phyloP scores from a whole-genome alignment of 768 basidiomycete species.

The Termitomyces sp. region DNA sequence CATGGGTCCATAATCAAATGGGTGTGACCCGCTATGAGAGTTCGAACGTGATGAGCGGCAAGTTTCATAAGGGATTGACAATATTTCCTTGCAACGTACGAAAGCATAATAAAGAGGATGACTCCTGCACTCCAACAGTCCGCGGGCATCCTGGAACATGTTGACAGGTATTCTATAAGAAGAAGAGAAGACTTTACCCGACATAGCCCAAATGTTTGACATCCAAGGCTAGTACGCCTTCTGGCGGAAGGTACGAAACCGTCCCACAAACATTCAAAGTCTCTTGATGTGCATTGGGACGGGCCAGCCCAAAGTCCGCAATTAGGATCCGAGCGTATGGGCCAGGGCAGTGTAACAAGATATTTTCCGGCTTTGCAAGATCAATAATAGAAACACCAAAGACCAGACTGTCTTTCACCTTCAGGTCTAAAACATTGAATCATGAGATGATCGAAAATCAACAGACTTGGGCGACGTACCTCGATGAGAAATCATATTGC shows the following conservation, averaged over 20 bases:
- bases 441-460: background rate
- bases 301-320: constrained; percentile 85
- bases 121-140: constrained; percentile 90
- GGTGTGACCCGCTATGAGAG: constrained; percentile 60
- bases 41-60: background rate
- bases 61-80: background rate
- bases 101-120: constrained; percentile 78
- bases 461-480: constrained; percentile 35
- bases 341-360: constrained; percentile 73
- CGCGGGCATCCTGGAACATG: constrained; percentile 64
- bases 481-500: constrained; percentile 71
- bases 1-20: constrained; percentile 61
- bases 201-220: constrained; percentile 67
- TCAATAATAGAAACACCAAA: background rate
- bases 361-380: constrained; percentile 69
- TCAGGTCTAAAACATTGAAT: constrained; percentile 15
- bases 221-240: constrained; percentile 78
- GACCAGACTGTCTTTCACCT: constrained; percentile 7
- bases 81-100: constrained; percentile 43
- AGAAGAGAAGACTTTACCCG: constrained; percentile 28
- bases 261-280: constrained; percentile 89
- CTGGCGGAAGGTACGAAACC: constrained; percentile 80
- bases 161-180: background rate
- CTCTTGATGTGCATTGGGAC: constrained; percentile 73
- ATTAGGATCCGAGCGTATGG: constrained; percentile 82